phyloP scores from a whole-genome alignment of 495 filamentous ascomycete species.

The Penicillium simplicissimum region DNA sequence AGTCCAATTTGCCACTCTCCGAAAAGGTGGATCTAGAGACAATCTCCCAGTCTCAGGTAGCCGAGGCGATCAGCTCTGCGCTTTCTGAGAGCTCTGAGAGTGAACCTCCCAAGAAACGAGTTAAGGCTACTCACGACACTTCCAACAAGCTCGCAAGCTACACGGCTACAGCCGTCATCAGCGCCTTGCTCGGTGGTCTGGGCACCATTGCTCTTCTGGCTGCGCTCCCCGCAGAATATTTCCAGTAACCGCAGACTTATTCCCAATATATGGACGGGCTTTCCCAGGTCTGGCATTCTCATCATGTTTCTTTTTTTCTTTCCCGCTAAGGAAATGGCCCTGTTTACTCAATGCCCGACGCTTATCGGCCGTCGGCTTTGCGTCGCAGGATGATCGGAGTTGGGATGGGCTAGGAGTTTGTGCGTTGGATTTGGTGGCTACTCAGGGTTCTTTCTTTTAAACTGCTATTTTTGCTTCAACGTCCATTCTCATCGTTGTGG shows the following conservation, averaged over 20 bases:
- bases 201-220: conserved; percentile 52
- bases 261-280: neutral
- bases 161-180: conserved; percentile 46
- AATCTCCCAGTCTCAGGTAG: conserved; percentile 13
- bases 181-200: conserved; percentile 49
- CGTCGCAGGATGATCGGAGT: conserved; percentile 6
- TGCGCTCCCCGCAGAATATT: conserved; percentile 45
- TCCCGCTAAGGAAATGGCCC: neutral
- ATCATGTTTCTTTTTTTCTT: neutral
- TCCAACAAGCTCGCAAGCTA: conserved; percentile 36
- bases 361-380: neutral
- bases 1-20: conserved; percentile 13
- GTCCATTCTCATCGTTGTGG: neutral
- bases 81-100: conserved; percentile 17
- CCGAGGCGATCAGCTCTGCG: conserved; percentile 22
- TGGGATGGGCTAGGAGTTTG: conserved; percentile 8
- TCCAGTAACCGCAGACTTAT: conserved; percentile 21
- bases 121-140: conserved; percentile 24
- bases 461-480: conserved; percentile 6
- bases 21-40: conserved; percentile 31
- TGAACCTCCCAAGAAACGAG: conserved; percentile 36
- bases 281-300: neutral
- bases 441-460: neutral
- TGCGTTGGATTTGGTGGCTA: conserved; percentile 1
- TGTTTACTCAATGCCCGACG: neutral